A percentile compares a stretch with the other conserved stretches of the same genome.
These are phyloP conservation scores for Elsinoe arachidis DNA, from an alignment of 2,329 filamentous ascomycete genomes.

Conservation along the genomic window DNA sequence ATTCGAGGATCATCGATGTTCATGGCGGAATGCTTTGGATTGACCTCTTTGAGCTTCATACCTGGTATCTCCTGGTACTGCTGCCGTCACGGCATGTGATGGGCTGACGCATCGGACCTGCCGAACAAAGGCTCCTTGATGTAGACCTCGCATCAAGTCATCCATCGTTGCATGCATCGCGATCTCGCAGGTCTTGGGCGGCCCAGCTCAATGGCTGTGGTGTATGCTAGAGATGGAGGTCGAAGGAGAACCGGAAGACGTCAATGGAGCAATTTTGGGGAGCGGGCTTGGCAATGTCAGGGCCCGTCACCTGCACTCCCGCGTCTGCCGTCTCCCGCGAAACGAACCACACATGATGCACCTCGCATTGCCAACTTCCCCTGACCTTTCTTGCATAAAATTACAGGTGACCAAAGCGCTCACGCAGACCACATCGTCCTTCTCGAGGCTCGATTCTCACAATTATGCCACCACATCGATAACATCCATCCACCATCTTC, in stretches of 20 bases:
- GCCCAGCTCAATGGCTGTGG: background rate
- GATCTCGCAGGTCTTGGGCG: too few species aligned
- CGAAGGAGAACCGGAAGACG: background rate
- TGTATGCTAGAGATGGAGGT: background rate
- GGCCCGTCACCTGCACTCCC: too few species aligned
- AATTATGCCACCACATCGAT: constrained; percentile 7
- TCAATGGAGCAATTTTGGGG: background rate
- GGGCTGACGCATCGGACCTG: background rate
- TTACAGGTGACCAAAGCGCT: constrained; percentile 12
- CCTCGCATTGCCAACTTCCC: constrained; percentile 7
- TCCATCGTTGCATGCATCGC: too few species aligned
- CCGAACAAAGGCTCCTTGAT: too few species aligned
- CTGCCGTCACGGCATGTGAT: background rate
- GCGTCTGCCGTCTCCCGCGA: background rate
- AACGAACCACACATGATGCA: constrained; percentile 1
- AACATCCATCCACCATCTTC: constrained; percentile 18
- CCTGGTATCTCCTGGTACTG: background rate
- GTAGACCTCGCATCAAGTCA: too few species aligned
- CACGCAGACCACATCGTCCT: background rate
- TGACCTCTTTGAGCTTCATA: background rate
- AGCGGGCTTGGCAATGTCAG: background rate
- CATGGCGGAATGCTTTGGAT: background rate
- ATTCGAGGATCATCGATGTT: background rate
- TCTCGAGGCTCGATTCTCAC: background rate
- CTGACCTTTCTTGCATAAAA: constrained; percentile 7